Evolutionary conservation across 2,329 filamentous ascomycete species (phyloP), one percentile per base, ranked within the genome.

Genomic region (Arthrinium phaeospermum): DNA sequence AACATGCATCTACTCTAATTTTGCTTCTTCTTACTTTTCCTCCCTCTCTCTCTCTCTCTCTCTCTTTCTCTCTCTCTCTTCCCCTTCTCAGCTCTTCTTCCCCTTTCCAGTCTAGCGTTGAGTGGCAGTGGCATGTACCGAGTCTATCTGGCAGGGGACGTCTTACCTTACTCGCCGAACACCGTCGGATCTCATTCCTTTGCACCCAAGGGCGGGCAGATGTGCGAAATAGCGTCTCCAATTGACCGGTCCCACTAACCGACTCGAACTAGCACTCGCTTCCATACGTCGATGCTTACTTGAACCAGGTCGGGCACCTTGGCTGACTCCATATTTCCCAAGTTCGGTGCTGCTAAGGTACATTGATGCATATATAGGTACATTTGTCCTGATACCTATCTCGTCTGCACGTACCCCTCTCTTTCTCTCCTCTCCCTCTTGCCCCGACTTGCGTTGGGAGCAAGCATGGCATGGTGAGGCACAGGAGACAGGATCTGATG

Each of bases 141-240:
- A 37, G 3, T 61, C 34, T 37, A 37, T 37, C 27, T 61, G 3
- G 14, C 53, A 61, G 53, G 30, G 30, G 16, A 19, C 2, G 27
- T 61, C 27, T 37, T 22, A 37, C 53, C 57, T 64, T 64, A 64
- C 57, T 64, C 57, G 57, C 57, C 57, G 34, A 64, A 64, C 57
- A 64, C 57, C 34, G 57, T 64, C 57, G 57, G 57, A 64, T 64
- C 57, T 37, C 22, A 64, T 64, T 64, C 57, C 57, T n/a, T 41
- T 37, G 22, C 57, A 64, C 57, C 57, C 34, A 37, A 64, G 53
- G 57, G 57, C 57, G 57, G 57, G 57, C 57, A 41, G 34, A 64
- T 64, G 57, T 64, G 41, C 57, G 57, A 41, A 64, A 64, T 64
- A 64, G 57, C 57, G 57, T 64, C 57, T 41, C 57, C 57, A 64